These are phyloP conservation scores for Jaapia argillacea DNA, from an alignment of 768 basidiomycete species.

Conservation along the genomic window DNA sequence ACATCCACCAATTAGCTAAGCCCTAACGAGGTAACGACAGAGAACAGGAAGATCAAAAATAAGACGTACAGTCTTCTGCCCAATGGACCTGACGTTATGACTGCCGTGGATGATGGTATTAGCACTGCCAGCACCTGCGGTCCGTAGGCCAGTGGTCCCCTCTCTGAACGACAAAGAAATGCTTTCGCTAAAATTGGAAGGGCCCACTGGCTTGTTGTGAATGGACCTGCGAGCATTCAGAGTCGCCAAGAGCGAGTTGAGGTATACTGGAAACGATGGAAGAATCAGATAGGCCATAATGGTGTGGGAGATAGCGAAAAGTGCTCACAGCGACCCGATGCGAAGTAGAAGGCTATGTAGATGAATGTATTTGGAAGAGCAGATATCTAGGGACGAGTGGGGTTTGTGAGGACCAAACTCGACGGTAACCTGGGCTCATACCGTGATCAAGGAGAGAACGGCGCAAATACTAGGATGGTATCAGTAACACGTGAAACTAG, in stretches of 20 bases:
- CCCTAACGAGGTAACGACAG: too few species aligned
- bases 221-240: neutral
- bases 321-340: neutral
- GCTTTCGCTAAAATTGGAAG: neutral
- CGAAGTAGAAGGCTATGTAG: conserved; percentile 1
- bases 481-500: too few species aligned
- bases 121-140: neutral
- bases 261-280: too few species aligned
- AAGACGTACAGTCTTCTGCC: too few species aligned
- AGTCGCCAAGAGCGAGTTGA: conserved; percentile 1
- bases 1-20: too few species aligned
- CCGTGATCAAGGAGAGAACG: conserved; percentile 2
- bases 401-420: neutral
- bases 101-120: neutral
- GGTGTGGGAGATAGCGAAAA: too few species aligned
- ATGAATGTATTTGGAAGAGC: neutral
- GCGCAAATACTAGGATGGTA: conserved; percentile 2
- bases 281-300: too few species aligned
- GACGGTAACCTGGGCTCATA: neutral
- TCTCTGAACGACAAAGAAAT: neutral
- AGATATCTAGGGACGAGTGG: neutral
- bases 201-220: neutral
- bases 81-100: neutral
- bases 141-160: neutral
- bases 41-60: too few species aligned